Conservation (phyloP, 306 rosid genomes). For the Malus asiatica region DNA sequence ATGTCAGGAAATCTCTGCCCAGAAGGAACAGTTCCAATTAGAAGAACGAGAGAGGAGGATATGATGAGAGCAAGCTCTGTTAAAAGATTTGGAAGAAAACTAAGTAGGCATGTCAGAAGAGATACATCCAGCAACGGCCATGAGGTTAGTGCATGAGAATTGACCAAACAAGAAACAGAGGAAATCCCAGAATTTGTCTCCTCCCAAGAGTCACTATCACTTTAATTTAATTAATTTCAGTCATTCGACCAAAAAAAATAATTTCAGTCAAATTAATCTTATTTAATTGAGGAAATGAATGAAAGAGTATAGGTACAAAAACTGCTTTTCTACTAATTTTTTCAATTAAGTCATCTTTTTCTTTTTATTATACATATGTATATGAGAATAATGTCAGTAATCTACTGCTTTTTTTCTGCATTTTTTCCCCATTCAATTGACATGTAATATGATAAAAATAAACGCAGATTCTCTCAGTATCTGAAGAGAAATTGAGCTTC, state of each 20-base stretch:
- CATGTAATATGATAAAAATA: background rate
- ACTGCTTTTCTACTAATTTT: constrained; percentile 2
- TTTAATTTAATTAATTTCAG: background rate
- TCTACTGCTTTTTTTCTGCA: background rate
- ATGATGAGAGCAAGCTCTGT: constrained; percentile 74
- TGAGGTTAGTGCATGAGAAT: constrained; percentile 49
- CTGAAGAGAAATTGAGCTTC: background rate
- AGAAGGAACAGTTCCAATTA: constrained; percentile 83
- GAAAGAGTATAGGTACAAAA: constrained; percentile 1
- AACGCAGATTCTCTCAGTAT: background rate
- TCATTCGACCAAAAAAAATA: background rate
- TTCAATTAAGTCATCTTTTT: background rate
- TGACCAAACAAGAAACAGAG: constrained; percentile 1
- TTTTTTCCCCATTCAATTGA: background rate
- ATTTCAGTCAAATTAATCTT: constrained; percentile 4
- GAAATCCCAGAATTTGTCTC: background rate
- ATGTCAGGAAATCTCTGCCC: constrained; percentile 72
- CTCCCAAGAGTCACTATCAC: background rate
- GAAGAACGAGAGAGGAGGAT: constrained; percentile 77
- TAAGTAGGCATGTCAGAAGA: constrained; percentile 54
- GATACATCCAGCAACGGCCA: constrained; percentile 89
- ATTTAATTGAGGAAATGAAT: background rate
- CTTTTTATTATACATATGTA: background rate
- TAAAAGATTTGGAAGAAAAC: constrained; percentile 69
- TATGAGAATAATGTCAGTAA: constrained; percentile 6